Evolutionary conservation across 768 basidiomycete genomes (phyloP).

Genomic region (Russula emetica): DNA sequence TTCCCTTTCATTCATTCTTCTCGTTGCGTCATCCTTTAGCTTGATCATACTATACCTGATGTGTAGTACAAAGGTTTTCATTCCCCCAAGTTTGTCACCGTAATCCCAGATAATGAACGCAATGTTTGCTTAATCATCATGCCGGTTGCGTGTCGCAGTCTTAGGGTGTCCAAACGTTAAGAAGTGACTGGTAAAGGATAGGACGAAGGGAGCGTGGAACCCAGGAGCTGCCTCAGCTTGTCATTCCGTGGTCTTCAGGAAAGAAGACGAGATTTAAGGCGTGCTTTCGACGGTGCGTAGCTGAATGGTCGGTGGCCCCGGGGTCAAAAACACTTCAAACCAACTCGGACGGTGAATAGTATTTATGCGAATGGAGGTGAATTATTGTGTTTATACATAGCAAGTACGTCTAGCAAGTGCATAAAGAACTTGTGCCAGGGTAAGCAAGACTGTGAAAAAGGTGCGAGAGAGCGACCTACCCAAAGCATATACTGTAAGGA

Average conservation of each 20-base stretch:
- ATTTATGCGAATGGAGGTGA: background rate
- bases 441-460: background rate
- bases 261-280: background rate
- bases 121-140: constrained; percentile 22
- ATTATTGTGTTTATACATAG: constrained; percentile 11
- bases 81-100: too few species aligned
- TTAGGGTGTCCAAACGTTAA: background rate
- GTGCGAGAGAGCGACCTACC: background rate
- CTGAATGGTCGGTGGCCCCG: background rate
- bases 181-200: background rate
- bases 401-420: constrained; percentile 8
- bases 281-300: background rate
- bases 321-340: background rate
- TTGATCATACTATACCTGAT: too few species aligned
- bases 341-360: background rate
- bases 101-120: too few species aligned
- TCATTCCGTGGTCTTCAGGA: background rate
- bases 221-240: background rate
- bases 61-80: too few species aligned
- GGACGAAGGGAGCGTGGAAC: background rate
- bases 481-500: background rate
- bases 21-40: too few species aligned
- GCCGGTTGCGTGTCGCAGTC: background rate
- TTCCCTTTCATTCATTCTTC: too few species aligned
- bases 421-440: background rate